Base-by-base conservation (phyloP, 2,329 filamentous ascomycete species). In the Pseudofabraea citricarpa region DNA sequence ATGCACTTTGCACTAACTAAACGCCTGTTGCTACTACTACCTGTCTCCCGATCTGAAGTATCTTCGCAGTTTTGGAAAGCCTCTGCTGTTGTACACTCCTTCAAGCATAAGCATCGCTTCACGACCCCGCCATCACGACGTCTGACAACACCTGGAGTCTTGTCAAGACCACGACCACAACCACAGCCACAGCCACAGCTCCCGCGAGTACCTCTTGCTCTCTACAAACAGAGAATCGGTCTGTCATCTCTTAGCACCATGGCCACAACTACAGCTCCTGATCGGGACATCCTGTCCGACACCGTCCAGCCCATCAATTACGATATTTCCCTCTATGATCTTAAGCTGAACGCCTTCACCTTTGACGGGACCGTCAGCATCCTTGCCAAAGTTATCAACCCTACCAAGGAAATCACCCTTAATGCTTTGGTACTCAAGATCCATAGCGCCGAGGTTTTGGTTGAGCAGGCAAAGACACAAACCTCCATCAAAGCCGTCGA, bases 351-450 rank as follows among this genome's bases (percentile, higher is more conserved):
- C 43, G 69, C 70, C 47, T 95, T 91, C 54, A 68, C 77, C 47
- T 98, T 91, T 71, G 81, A 91, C 69, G 93, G 93, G 53, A 81
- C 75, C 16, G 87, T 96, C 51, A 85, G 80, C 52, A 94, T 98
- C 63, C 77, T 85, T 54, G 75, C 84, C 46, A 79, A 85, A 46
- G 75, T 97, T 63, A 74, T 75, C 53, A 80, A 83, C 61, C 70
- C 82, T 24, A 85, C 85, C 52, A 87, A 79, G 58, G 78, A 89
- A 54, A 81, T 98, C 49, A 79, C 87, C 32, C 71, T 97, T 64
- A 98, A 98, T 67, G 75, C 86, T 33, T 80, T 93, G 59, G 83
- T 95, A 63, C 77, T 98, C 57, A 86, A 87, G 61, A 76, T 97
- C 29, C 74, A 82, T 51, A 73, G 71, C 48, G 83, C 77, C 2